Evolutionary conservation across 306 rosid genomes (phyloP), one percentile per base, ranked within the genome.

Genomic region (Fagus sylvatica): DNA sequence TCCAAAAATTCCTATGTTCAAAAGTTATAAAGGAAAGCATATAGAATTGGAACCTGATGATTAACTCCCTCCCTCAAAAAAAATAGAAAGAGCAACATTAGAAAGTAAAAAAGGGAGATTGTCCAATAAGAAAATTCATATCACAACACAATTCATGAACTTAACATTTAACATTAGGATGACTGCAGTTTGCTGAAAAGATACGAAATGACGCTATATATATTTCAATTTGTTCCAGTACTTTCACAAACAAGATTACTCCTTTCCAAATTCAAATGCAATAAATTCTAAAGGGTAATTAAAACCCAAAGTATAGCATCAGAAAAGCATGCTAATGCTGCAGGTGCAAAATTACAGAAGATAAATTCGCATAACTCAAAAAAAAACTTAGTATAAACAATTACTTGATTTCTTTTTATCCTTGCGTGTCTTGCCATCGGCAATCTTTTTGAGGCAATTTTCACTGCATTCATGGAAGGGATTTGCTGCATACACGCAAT

Each of bases 391-490:
- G 69, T 71, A 41, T 10, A 69, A 42, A 77, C 30, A 80, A 12
- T 75, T 49, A 92, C 91, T 93, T 84, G 86, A 48, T 74, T 82
- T 78, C 85, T 84, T 96, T 83, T 74, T 91, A 7, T 67, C 85
- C 81, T 82, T 91, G 22, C 79, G 59, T 56, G 83, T 75, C 79
- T 89, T 83, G 78, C 90, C 82, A 72, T 96, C 98, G 57, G 87
- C 87, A 70, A 87, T 84, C 87, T 82, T 93, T 16, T 37, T 88
- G 76, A 80, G 4, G 85, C 99, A 96, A 72, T 69, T 30, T 1
- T 91, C 93, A 9, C 97, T 76, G 81, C 99, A 96, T 83, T 96
- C 94, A 83, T 96, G 99, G 68, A 83, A 96, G 12, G 99, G 99
- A 84, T 96, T 96, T 3, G 89, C 53, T 42, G 81, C 91, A 85